phyloP scores from a whole-genome alignment of 495 filamentous ascomycete species.

The Staphylotrichum longicolle region DNA sequence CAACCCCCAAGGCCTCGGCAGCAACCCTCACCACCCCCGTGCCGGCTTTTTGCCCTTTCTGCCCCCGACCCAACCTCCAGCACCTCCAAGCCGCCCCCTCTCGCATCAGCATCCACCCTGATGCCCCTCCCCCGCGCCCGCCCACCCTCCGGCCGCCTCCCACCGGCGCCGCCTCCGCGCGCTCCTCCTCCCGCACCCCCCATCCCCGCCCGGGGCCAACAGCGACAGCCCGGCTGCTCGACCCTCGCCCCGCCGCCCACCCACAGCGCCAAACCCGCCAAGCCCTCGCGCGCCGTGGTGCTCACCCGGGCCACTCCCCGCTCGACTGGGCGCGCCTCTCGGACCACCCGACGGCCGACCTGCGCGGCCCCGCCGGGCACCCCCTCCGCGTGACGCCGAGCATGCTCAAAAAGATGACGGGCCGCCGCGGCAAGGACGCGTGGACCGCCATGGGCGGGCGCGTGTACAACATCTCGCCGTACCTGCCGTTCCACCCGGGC shows the following conservation, averaged over 20 bases:
- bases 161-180: slow-evolving; percentile 20
- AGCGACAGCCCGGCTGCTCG: slow-evolving; percentile 30
- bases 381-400: slow-evolving; percentile 68
- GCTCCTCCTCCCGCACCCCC: slow-evolving; percentile 31
- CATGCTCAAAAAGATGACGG: slow-evolving; percentile 69
- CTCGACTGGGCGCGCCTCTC: slow-evolving; percentile 90
- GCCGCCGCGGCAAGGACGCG: slow-evolving; percentile 75
- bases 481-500: slow-evolving; percentile 87
- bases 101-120: slow-evolving; percentile 27
- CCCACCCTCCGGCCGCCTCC: slow-evolving; percentile 28
- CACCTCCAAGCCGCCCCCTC: slow-evolving; percentile 8
- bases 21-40: slow-evolving; percentile 21
- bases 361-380: slow-evolving; percentile 54
- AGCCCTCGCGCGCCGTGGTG: slow-evolving; percentile 58
- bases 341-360: slow-evolving; percentile 60
- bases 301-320: slow-evolving; percentile 82
- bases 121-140: slow-evolving; percentile 36
- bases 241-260: slow-evolving; percentile 49
- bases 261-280: slow-evolving; percentile 45
- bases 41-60: slow-evolving; percentile 45
- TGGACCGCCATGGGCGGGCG: slow-evolving; percentile 85
- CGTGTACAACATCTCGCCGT: slow-evolving; percentile 92
- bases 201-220: slow-evolving; percentile 31
- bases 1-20: slow-evolving; percentile 43
- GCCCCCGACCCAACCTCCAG: slow-evolving; percentile 28